These are phyloP conservation scores for Eimeria nieschulzi DNA, from an alignment of 169 alveolate species.

Conservation along the genomic window DNA sequence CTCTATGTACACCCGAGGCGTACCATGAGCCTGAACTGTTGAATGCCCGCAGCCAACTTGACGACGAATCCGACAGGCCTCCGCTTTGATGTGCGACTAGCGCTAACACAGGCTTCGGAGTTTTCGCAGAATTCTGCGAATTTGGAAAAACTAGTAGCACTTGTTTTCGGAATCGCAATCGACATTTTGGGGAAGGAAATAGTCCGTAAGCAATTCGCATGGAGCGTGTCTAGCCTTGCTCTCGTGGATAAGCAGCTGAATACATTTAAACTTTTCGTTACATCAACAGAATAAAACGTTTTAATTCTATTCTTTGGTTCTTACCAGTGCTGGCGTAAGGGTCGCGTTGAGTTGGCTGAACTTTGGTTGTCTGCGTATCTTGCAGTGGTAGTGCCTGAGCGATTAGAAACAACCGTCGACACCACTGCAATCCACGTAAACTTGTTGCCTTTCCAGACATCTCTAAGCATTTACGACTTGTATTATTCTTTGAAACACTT, in stretches of 20 bases:
- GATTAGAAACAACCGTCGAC: neutral
- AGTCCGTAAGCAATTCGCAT: neutral
- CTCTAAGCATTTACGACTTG: constrained; percentile 18
- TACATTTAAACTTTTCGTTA: neutral
- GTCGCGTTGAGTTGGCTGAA: neutral
- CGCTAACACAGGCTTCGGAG: neutral
- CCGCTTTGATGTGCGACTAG: constrained; percentile 8
- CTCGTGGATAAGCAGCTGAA: neutral
- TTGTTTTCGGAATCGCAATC: neutral
- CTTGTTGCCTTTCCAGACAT: neutral
- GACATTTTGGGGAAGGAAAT: constrained; percentile 7
- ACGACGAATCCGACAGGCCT: neutral
- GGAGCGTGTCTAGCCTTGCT: no score
- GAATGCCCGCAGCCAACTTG: neutral
- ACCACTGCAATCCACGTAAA: constrained; percentile 1
- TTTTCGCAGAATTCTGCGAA: neutral
- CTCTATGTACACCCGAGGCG: no score
- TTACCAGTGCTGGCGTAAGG: no score
- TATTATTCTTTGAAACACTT: neutral
- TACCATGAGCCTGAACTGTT: no score
- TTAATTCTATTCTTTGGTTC: neutral
- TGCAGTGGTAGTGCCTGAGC: constrained; percentile 9
- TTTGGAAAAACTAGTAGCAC: neutral
- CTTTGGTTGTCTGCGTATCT: neutral
- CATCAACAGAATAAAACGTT: neutral